phyloP scores from a whole-genome alignment of 1,284 basidiomycete genomes.

The Moesziomyces sp. region DNA sequence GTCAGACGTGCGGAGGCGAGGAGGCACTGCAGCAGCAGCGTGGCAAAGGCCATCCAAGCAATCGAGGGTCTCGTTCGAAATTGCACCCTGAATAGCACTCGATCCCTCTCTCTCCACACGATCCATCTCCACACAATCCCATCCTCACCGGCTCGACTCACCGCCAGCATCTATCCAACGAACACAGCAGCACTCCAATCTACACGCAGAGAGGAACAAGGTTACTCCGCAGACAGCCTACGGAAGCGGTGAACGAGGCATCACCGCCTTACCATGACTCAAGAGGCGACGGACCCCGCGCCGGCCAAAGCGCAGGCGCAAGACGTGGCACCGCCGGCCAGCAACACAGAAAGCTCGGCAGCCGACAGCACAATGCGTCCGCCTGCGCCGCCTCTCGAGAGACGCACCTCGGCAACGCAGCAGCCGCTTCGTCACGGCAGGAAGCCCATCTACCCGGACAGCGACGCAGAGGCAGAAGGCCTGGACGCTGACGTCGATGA shows the following conservation, averaged over 20 bases:
- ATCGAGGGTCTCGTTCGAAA: too few relatives aligned
- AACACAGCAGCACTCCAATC: too few relatives aligned
- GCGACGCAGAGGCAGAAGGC: constrained; percentile 49
- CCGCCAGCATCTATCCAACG: too few relatives aligned
- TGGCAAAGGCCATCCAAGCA: too few relatives aligned
- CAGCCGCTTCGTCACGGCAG: constrained; percentile 46
- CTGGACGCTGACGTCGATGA: constrained; percentile 52
- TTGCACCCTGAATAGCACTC: too few relatives aligned
- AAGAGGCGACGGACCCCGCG: not conserved
- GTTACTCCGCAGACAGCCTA: constrained; percentile 1
- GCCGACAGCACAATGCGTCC: not conserved
- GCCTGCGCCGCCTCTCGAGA: constrained; percentile 26
- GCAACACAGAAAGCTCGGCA: not conserved
- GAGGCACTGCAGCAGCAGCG: too few relatives aligned
- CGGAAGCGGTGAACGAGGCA: not conserved
- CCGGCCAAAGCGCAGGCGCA: not conserved
- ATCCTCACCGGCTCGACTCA: too few relatives aligned
- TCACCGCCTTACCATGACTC: not conserved
- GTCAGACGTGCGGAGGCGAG: too few relatives aligned
- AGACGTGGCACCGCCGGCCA: not conserved
- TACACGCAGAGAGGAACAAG: not conserved
- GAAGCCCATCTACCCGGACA: constrained; percentile 52
- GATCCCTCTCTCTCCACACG: too few relatives aligned
- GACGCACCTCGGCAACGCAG: constrained; percentile 36
- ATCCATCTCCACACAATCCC: too few relatives aligned